Base-by-base conservation (phyloP, 768 basidiomycete species). In the Coprinopsis sp. region DNA sequence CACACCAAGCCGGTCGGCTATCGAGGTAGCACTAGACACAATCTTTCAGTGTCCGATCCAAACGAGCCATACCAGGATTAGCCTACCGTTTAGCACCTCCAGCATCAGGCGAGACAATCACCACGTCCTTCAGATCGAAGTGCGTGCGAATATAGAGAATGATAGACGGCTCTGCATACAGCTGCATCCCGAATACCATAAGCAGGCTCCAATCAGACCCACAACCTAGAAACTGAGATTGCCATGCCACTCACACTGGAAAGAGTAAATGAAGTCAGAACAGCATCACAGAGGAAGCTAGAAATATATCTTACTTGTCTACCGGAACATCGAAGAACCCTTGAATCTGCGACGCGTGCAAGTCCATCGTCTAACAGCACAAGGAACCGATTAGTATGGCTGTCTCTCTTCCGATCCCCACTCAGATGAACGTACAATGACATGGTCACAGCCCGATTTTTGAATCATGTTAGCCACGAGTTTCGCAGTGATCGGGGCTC, bases 251-350 rank as follows among this genome's bases (percentile, higher is more conserved):
- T 60, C 49, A 60, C 61, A 44, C 58, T 62, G 46, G 28, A 51
- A 38, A 27, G 31, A 37, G 41, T 45, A 40, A 21, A 33, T 49
- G 24, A 48, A 37, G n/a, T 5, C 16, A 48, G 30, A 39, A 8
- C 27, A 25, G 30, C 7, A 18, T 57, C 52, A 45, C 46, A 49
- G 52, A 46, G 47, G 49, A 47, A 40, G 22, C 44, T 49, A 46
- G 46, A 24, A 27, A 42, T 51, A 52, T 54, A 31, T 81, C 91
- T 78, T 63, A 95, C 91, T 99, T 98, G 77, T 99, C 96, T 58
- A 97, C 95, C 6, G 96, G 96, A 34, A 98, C 94, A 66, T 98
- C 95, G 66, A 99, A 99, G 73, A 99, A 99, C 5, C 96, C 96
- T 70, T 99, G 96, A 52, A 99, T 98, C 63, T 99, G 96, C 2